These are phyloP conservation scores for Darksidea phi DNA, from an alignment of 495 filamentous ascomycete species.

Conservation along the genomic window DNA sequence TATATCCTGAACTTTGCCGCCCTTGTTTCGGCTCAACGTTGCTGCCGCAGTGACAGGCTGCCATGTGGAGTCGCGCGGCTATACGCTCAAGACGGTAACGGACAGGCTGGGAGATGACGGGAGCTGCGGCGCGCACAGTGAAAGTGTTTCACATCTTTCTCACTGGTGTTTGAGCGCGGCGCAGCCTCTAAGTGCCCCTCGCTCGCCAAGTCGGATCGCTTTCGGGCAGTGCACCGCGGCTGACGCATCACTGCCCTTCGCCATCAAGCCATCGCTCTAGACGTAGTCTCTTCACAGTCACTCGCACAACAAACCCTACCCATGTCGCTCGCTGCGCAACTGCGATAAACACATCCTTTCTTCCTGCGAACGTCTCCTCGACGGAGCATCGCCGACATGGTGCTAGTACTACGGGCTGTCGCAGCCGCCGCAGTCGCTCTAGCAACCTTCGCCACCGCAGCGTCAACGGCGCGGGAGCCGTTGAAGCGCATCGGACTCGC, in stretches of 20 bases:
- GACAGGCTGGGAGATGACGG: too few relatives aligned
- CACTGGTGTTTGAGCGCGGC: too few relatives aligned
- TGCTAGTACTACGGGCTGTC: constrained; percentile 21
- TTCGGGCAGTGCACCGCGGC: too few relatives aligned
- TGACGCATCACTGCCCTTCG: not conserved
- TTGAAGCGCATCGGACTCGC: constrained; percentile 71
- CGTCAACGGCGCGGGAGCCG: constrained; percentile 73
- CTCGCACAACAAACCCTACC: not conserved
- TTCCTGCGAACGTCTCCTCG: constrained; percentile 20
- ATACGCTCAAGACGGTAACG: too few relatives aligned
- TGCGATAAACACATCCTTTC: constrained; percentile 7
- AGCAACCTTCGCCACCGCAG: constrained; percentile 47
- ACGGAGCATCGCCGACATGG: constrained; percentile 19
- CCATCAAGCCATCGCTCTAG: not conserved
- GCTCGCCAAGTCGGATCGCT: too few relatives aligned
- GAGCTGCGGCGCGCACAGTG: too few relatives aligned
- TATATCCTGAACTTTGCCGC: constrained; percentile 11
- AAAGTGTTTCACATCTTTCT: too few relatives aligned
- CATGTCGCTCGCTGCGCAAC: constrained; percentile 29
- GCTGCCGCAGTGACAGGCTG: not conserved
- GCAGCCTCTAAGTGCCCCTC: too few relatives aligned
- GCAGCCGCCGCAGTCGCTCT: constrained; percentile 8
- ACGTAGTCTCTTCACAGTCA: not conserved
- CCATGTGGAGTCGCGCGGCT: too few relatives aligned
- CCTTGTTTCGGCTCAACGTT: too few relatives aligned